Evolutionary conservation across 441 rosid genomes (phyloP), one percentile per base, ranked within the genome.

Genomic region (Cnidoscolus chayamansa): DNA sequence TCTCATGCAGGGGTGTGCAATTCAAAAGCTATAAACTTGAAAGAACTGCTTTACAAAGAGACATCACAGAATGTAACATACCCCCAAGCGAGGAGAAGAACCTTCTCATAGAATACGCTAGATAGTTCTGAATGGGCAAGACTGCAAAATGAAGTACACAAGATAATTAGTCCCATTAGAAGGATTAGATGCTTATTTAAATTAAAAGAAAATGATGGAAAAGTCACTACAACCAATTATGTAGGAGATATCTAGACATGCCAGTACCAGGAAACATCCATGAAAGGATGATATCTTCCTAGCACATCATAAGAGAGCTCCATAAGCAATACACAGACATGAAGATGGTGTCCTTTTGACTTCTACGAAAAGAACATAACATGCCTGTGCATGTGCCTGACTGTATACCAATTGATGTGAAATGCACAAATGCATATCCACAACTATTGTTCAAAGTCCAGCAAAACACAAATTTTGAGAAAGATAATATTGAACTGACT

Each of bases 41-140:
- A 68, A 43, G 6, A 67, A 49, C 30, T 68, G 17, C 11, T 53
- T 51, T 47, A 47, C 7, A 4, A 63, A 76, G 55, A 54, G 56
- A 40, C 45, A 58, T 35, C 32, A 60, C 1, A 12, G 48, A 50
- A 71, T 25, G 8, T 6, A 25, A 79, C 96, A 49, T 89, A 93
- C 97, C 98, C 96, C 89, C 88, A 90, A 30, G 90, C 91, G 63
- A 93, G 85, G 40, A 91, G 79, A 30, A 95, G 93, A 77, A 95
- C 98, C 83, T 93, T 95, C 88, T 95, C 98, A 40, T 93, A 93
- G 84, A 95, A 95, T 45, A 91, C 98, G 50, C 82, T 83, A 3
- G 99, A 95, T 78, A 95, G 81, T 80, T 93, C 94, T 4, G 98
- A 91, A 79, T 95, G 98, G 17, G 98, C 98, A 25, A 93, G 95